These are phyloP conservation scores for Quercus glauca DNA, from an alignment of 306 rosid genomes.

Conservation along the genomic window DNA sequence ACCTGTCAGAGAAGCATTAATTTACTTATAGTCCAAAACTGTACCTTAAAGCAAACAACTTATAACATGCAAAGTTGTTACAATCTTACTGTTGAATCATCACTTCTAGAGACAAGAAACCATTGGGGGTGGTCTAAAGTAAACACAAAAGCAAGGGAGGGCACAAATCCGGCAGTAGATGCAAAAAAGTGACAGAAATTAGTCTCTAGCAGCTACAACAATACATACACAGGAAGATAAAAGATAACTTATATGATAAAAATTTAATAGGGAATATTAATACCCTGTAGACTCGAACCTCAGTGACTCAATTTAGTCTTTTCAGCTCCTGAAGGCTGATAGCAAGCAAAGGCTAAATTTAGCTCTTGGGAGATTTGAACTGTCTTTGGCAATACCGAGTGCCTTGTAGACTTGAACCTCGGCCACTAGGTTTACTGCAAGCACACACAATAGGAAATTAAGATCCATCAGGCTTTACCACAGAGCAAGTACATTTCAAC, in stretches of 20 bases:
- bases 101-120: constrained; percentile 82
- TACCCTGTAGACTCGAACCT: not conserved
- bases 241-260: not conserved
- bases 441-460: too few relatives aligned
- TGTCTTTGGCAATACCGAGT: too few relatives aligned
- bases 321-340: too few relatives aligned
- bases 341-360: too few relatives aligned
- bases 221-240: not conserved
- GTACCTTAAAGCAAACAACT: constrained; percentile 10
- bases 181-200: constrained; percentile 2
- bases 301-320: too few relatives aligned
- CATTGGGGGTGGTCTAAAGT: constrained; percentile 52
- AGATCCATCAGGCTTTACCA: too few relatives aligned
- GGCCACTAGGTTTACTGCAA: too few relatives aligned
- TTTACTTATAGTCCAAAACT: constrained; percentile 14
- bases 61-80: constrained; percentile 13
- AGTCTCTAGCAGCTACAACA: not conserved
- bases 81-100: constrained; percentile 77
- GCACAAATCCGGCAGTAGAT: constrained; percentile 63
- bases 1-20: constrained; percentile 46
- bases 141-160: constrained; percentile 68
- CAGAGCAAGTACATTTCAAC: too few relatives aligned
- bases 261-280: not conserved
- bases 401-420: too few relatives aligned
- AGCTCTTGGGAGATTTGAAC: too few relatives aligned